These are phyloP conservation scores for Rhizophagus clarus DNA, from an alignment of 192 early-diverging fungal species.

Conservation along the genomic window DNA sequence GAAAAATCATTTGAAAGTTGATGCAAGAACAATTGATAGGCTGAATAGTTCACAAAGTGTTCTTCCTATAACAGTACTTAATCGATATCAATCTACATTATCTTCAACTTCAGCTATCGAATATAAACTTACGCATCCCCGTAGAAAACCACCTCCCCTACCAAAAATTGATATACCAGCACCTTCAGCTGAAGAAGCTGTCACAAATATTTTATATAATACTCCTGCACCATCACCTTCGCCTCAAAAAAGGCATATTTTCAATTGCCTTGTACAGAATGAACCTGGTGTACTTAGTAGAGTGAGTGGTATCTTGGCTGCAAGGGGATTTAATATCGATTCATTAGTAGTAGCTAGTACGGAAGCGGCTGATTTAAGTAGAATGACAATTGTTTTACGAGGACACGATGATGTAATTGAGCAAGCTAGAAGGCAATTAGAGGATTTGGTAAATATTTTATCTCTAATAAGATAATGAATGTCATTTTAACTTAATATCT, in stretches of 20 bases:
- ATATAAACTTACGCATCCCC: constrained; percentile 50
- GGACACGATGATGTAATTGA: constrained; percentile 83
- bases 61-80: neutral
- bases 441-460: constrained; percentile 77
- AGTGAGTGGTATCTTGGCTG: constrained; percentile 88
- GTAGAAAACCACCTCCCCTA: constrained; percentile 41
- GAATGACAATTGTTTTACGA: constrained; percentile 96
- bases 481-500: neutral
- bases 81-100: constrained; percentile 16
- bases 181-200: constrained; percentile 89
- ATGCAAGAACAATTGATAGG: neutral
- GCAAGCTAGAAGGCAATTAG: constrained; percentile 92
- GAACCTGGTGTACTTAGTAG: constrained; percentile 85
- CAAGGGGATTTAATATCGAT: constrained; percentile 96
- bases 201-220: constrained; percentile 96
- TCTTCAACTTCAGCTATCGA: constrained; percentile 51
- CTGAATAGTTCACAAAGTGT: neutral
- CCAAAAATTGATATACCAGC: constrained; percentile 47
- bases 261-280: constrained; percentile 94
- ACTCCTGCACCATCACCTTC: constrained; percentile 61
- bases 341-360: constrained; percentile 95
- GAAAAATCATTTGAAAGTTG: neutral
- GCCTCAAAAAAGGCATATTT: constrained; percentile 79
- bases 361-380: constrained; percentile 86
- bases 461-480: constrained; percentile 4